These are phyloP conservation scores for Cichorium intybus DNA, from an alignment of 140 eudicot genomes.

Conservation along the genomic window DNA sequence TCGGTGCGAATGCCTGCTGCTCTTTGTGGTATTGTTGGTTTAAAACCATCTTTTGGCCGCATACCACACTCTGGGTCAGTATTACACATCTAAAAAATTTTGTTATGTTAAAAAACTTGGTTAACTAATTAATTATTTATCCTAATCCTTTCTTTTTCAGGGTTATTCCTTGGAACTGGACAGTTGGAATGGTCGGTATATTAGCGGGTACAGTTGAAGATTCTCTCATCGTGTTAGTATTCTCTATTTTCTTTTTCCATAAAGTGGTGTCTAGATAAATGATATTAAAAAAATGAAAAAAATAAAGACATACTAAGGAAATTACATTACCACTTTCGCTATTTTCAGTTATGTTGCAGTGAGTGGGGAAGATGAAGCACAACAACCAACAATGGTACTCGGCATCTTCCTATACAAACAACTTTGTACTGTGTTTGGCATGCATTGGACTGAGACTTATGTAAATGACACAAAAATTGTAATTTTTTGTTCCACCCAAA, in stretches of 20 bases:
- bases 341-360: conserved; percentile 77
- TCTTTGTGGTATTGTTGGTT: conserved; percentile 85
- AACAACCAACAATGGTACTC: conserved; percentile 38
- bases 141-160: conserved; percentile 27
- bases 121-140: not conserved
- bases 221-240: conserved; percentile 63
- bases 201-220: conserved; percentile 87
- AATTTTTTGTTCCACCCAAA: not conserved
- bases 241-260: no score
- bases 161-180: conserved; percentile 84
- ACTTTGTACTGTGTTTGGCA: no score
- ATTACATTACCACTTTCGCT: not conserved
- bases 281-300: no score
- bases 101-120: not conserved
- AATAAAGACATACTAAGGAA: not conserved
- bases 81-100: not conserved
- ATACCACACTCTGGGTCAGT: conserved; percentile 71
- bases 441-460: not conserved
- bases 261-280: no score
- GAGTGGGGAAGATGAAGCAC: conserved; percentile 44
- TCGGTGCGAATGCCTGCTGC: conserved; percentile 92
- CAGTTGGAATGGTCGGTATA: conserved; percentile 88
- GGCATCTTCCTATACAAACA: not conserved
- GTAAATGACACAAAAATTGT: no score
- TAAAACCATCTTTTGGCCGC: conserved; percentile 83